Conservation (phyloP, 192 early-diverging fungal genomes). For the Phycomyces nitens region DNA sequence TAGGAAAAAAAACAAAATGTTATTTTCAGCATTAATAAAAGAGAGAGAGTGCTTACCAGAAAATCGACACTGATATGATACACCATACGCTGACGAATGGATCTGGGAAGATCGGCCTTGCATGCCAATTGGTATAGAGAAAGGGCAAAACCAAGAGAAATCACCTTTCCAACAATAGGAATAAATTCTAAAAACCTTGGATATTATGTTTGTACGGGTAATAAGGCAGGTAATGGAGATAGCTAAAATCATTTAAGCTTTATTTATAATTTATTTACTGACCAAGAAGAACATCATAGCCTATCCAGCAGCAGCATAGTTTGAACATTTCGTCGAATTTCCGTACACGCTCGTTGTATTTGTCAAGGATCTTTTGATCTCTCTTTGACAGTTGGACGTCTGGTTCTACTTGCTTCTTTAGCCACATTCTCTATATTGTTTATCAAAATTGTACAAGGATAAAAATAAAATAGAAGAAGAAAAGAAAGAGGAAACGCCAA, state of each 20-base stretch:
- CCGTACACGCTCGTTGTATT: constrained; percentile 21
- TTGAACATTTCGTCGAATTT: constrained; percentile 30
- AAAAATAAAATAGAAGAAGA: too few relatives aligned
- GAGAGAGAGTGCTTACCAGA: too few relatives aligned
- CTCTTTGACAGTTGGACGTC: constrained; percentile 15
- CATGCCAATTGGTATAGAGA: constrained; percentile 24
- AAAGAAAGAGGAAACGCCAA: too few relatives aligned
- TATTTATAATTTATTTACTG: too few relatives aligned
- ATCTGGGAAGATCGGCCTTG: constrained; percentile 17
- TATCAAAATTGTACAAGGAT: too few relatives aligned
- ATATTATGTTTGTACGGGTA: background rate
- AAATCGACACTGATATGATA: constrained; percentile 30
- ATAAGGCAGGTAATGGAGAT: background rate
- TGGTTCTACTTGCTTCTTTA: background rate
- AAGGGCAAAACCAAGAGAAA: constrained; percentile 23
- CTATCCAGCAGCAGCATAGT: constrained; percentile 34
- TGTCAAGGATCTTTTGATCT: constrained; percentile 14
- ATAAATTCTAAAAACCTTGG: constrained; percentile 16
- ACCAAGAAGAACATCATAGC: constrained; percentile 27
- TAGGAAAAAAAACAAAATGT: background rate
- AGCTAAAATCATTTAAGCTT: too few relatives aligned
- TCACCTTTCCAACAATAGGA: constrained; percentile 27
- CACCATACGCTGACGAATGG: constrained; percentile 17
- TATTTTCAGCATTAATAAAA: too few relatives aligned
- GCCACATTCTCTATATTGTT: too few relatives aligned